Evolutionary conservation across 2,329 filamentous ascomycete species (phyloP), one percentile per base, ranked within the genome.

Genomic region (Dactylellina parvicollis): DNA sequence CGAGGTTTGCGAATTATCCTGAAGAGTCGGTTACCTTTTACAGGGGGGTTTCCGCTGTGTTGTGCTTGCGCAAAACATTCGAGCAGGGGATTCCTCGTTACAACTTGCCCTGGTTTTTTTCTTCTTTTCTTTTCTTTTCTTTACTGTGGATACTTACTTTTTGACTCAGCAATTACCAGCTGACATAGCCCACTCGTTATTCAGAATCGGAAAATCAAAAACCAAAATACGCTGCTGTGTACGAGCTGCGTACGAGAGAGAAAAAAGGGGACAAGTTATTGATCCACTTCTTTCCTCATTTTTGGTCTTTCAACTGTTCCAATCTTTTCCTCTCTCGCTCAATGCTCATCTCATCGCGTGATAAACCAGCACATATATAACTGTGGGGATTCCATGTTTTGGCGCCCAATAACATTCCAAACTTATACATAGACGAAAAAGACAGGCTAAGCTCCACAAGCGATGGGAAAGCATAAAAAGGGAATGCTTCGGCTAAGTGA

Each of bases 341-440:
- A 47, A 30, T 57, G 38, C 60, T 65, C 60, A 59, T 67, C 62
- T 67, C 62, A 67, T 67, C 62, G 62, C 52, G 62, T 67, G 62
- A 67, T 67, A n/a, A n/a, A n/a, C n/a, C n/a, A n/a, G n/a, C n/a
- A n/a, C n/a, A n/a, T 50, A 47, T 67, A 22, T 46, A 20, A 26
- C 20, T 67, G 52, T 67, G 62, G 62, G 52, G 42, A 56, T n/a
- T n/a, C n/a, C n/a, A n/a, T n/a, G n/a, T n/a, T n/a, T n/a, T n/a
- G n/a, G n/a, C n/a, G n/a, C 34, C 20, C 34, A 46, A 1, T 47
- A 2, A n/a, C 3, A 36, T 40, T 12, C 22, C 36, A 38, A 26
- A 42, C 18, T 30, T 52, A 38, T 52, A 42, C 28, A 50, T 22
- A 28, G 12, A 44, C 18, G 20, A 9, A n/a, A 20, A 44, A 9